phyloP scores from a whole-genome alignment of 73 alveolate genomes.

The Paramecium bursaria region DNA sequence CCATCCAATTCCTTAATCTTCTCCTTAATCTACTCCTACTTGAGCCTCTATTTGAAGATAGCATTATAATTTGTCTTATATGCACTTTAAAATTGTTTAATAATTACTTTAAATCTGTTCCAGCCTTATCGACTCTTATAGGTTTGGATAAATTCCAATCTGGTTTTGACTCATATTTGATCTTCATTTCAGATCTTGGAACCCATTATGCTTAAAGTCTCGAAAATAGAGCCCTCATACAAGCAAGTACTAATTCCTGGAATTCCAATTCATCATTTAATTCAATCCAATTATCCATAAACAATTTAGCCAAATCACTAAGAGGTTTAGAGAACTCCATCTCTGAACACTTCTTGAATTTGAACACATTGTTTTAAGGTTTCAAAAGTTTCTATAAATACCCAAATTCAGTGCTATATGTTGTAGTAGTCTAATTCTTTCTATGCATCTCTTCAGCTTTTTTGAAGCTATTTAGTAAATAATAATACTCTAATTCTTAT shows the following conservation, averaged over 20 bases:
- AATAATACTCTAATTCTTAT: constrained; percentile 61
- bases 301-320: constrained; percentile 61
- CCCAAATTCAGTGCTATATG: constrained; percentile 62
- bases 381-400: constrained; percentile 57
- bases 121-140: constrained; percentile 69
- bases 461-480: constrained; percentile 26
- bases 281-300: constrained; percentile 70
- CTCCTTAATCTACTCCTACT: constrained; percentile 62
- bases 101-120: constrained; percentile 58
- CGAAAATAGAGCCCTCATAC: constrained; percentile 58
- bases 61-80: constrained; percentile 70
- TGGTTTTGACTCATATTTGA: constrained; percentile 57
- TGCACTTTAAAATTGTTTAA: no score
- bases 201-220: constrained; percentile 62
- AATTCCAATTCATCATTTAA: constrained; percentile 68
- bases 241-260: constrained; percentile 58
- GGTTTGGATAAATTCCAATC: constrained; percentile 67
- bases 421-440: constrained; percentile 58
- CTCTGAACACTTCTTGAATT: constrained; percentile 68
- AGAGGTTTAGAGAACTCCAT: constrained; percentile 57
- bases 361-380: constrained; percentile 63
- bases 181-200: constrained; percentile 70
- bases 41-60: constrained; percentile 63
- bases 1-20: constrained; percentile 63
- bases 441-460: constrained; percentile 71